Evolutionary conservation across 768 basidiomycete genomes (phyloP), one percentile per base, ranked within the genome.

Genomic region (Leccinum aurantiacum): DNA sequence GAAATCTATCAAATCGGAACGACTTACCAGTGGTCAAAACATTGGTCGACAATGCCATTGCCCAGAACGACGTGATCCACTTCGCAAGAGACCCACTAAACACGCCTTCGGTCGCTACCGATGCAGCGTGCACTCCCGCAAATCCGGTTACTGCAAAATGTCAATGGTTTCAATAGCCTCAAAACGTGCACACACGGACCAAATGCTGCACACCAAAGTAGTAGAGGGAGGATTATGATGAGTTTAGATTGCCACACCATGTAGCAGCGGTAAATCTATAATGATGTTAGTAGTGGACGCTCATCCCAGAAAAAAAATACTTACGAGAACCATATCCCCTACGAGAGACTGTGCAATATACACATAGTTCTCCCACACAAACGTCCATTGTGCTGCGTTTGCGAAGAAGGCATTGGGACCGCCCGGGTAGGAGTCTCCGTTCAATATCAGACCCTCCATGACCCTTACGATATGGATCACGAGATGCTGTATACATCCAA

Each of bases 61-160:
- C 60, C 61, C 71, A 77, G 50, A 74, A 76, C 5, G 75, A 59
- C 0, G 64, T 74, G 57, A 78, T 72, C 77, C 77, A 79, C 9
- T 56, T 53, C 0, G 71, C 64, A 17, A 73, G 67, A 17, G 44
- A 60, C 3, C 52, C 60, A 1, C 51, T 64, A 53, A 76, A 79
- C 27, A 77, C 69, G 2, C 27, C 17, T 19, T 19, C 2, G n/a
- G 44, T 19, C 44, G 44, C 44, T 19, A 19, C 44, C n/a, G 44
- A 44, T 44, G 44, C 44, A 44, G 44, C 63, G 44, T 67, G 63
- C 33, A 65, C 44, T 19, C 1, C n/a, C 10, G n/a, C 44, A 6
- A 44, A 4, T 61, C 57, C 61, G 29, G 72, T 71, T 11, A 48
- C 70, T 66, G 49, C 10, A 17, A 31, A 11, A 35, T 4, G 14